These are phyloP conservation scores for Xylaria nigripes DNA, from an alignment of 495 filamentous ascomycete species.

Conservation along the genomic window DNA sequence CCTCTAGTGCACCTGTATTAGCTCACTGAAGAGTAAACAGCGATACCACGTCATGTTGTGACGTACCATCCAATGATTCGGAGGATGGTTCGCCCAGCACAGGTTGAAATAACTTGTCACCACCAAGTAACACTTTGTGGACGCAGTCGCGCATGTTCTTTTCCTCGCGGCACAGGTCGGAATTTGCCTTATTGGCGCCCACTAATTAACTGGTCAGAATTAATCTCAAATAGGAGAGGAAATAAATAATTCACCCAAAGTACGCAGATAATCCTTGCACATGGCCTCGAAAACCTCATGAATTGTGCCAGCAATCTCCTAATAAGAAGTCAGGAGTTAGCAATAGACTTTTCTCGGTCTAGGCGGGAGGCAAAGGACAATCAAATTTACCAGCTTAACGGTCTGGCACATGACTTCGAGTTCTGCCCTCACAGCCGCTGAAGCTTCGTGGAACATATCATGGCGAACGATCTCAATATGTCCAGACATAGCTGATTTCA, in stretches of 20 bases:
- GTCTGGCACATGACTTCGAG: constrained; percentile 31
- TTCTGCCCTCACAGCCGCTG: constrained; percentile 31
- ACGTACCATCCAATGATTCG: neutral
- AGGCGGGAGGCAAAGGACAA: neutral
- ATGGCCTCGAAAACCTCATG: neutral
- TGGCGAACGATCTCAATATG: constrained; percentile 38
- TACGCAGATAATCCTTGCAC: neutral
- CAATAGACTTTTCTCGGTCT: neutral
- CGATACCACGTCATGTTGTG: neutral
- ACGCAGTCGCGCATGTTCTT: neutral
- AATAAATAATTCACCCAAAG: neutral
- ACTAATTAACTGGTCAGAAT: neutral
- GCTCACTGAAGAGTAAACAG: neutral
- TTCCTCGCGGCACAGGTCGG: neutral
- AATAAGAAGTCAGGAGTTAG: neutral
- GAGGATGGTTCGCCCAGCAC: neutral
- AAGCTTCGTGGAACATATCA: constrained; percentile 46
- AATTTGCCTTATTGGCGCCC: neutral
- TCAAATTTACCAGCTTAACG: neutral
- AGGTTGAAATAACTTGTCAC: neutral
- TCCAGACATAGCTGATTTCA: constrained; percentile 46
- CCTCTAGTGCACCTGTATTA: neutral
- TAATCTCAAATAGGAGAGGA: neutral
- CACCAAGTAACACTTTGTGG: neutral
- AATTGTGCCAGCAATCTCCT: neutral